Conservation (phyloP, 345 rosid species). For the Populus euphratica region DNA sequence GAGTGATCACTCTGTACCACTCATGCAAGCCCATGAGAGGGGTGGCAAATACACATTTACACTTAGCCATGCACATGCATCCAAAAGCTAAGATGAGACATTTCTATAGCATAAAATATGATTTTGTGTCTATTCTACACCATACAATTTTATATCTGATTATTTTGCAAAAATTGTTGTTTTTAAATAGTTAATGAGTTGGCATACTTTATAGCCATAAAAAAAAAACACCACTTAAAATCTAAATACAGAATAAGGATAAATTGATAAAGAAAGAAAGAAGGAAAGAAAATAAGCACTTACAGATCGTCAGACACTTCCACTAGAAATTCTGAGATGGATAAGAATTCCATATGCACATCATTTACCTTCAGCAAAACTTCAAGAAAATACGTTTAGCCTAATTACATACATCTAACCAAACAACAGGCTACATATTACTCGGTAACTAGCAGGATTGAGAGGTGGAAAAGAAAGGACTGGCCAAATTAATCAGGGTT, state of each 20-base stretch:
- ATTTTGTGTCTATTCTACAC: too few relatives aligned
- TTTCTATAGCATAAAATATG: background rate
- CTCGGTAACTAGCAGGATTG: background rate
- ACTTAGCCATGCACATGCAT: background rate
- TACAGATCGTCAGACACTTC: conserved; percentile 92
- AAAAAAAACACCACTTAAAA: background rate
- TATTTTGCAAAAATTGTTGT: background rate
- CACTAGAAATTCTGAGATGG: conserved; percentile 75
- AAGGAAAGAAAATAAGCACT: conserved; percentile 10
- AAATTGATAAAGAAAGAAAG: background rate
- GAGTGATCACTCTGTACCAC: too few relatives aligned
- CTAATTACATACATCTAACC: background rate
- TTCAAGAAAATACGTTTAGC: conserved; percentile 32
- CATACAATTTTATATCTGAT: background rate
- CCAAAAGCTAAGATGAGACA: background rate
- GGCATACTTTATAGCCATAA: background rate
- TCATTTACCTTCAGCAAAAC: conserved; percentile 61
- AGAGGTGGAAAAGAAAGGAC: background rate
- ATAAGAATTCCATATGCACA: conserved; percentile 82
- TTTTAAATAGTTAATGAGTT: too few relatives aligned
- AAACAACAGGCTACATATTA: background rate
- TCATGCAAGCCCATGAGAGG: background rate
- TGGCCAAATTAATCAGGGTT: background rate
- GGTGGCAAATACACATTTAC: background rate
- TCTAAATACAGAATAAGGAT: background rate